A percentile compares a stretch with the other conserved stretches of the same genome.
Evolutionary conservation across 225 moss, liverwort and hornwort genomes (phyloP).

Genomic region (Asterella californica): DNA sequence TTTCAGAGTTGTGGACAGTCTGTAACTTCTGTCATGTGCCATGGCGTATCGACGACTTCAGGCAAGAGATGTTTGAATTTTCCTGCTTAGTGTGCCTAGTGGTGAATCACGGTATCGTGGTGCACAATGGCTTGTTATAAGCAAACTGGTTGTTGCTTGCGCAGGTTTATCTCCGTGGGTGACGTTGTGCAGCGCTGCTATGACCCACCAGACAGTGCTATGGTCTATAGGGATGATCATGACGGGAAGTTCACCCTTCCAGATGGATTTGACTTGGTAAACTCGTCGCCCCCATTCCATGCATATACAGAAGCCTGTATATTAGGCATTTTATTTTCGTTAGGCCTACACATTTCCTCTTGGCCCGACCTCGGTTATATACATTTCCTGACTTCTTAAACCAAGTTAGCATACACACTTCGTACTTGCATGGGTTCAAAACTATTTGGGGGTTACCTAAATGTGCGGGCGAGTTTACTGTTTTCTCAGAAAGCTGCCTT

Average conservation of each 20-base stretch:
- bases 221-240: conserved; percentile 81
- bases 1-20: no score
- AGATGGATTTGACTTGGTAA: conserved; percentile 92
- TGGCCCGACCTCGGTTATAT: no score
- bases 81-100: no score
- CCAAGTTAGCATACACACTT: not conserved
- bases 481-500: no score
- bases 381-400: not conserved
- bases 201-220: conserved; percentile 66
- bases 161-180: conserved; percentile 78
- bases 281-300: not conserved
- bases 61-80: not conserved
- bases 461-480: no score
- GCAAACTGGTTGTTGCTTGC: not conserved
- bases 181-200: conserved; percentile 85
- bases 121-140: no score
- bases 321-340: not conserved
- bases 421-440: not conserved
- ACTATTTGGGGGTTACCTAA: not conserved
- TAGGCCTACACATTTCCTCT: no score
- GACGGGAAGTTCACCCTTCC: conserved; percentile 70
- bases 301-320: not conserved
- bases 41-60: not conserved
- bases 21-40: no score
- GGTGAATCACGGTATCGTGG: no score